Percentiles rank a stretch among this genome's conserved stretches.
Conservation (phyloP, 805 yeast species). For the Starmerella davenportii region DNA sequence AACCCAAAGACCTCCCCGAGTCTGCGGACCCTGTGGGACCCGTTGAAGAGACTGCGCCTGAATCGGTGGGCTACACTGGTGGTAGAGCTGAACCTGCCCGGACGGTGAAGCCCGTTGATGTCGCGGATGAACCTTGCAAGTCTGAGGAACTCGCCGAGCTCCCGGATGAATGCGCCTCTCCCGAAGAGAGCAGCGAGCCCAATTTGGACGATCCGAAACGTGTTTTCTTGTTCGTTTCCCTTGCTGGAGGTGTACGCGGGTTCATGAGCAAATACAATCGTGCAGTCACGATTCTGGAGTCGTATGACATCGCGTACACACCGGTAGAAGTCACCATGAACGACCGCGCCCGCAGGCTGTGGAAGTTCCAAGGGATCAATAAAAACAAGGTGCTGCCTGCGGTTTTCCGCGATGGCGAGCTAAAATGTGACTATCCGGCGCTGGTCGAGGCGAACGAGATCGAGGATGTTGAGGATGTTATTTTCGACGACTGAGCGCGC, state of each 20-base stretch:
- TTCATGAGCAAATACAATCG: conserved; percentile 58
- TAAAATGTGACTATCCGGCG: conserved; percentile 70
- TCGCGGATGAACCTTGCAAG: neutral
- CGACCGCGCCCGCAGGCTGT: conserved; percentile 57
- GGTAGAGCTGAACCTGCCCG: neutral
- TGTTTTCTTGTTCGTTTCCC: conserved; percentile 58
- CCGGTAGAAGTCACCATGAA: conserved; percentile 71
- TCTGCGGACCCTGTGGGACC: conserved; percentile 1
- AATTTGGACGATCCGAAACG: conserved; percentile 6
- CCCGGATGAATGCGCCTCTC: too few relatives aligned
- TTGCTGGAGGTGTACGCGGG: conserved; percentile 66
- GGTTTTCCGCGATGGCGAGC: conserved; percentile 60
- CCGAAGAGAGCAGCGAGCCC: too few relatives aligned
- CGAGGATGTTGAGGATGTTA: conserved; percentile 18
- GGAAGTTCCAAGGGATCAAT: conserved; percentile 46
- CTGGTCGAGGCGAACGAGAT: conserved; percentile 65
- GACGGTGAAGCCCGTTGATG: neutral
- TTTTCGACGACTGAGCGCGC: conserved; percentile 16
- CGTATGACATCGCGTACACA: conserved; percentile 47
- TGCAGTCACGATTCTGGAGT: conserved; percentile 50
- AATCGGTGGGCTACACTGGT: neutral
- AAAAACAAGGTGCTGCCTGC: conserved; percentile 62
- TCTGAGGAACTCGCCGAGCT: neutral
- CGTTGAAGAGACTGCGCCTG: neutral
- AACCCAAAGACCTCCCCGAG: neutral